Evolutionary conservation across 2,329 filamentous ascomycete species (phyloP), one percentile per base, ranked within the genome.

Genomic region (Tolypocladium ovalisporum): DNA sequence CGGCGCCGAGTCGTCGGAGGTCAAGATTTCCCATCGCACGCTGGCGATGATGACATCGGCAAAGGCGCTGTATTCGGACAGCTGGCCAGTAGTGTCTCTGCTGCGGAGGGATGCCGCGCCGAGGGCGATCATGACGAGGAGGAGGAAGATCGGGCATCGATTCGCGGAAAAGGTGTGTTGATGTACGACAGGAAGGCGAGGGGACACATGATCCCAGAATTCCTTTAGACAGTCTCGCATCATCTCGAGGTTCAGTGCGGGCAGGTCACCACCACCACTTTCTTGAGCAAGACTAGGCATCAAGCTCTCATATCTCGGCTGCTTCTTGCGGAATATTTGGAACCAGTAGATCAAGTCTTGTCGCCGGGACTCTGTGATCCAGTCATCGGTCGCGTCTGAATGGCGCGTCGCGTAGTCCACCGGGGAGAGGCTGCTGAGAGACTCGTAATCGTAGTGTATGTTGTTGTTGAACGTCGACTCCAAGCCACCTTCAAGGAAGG

Each of bases 121-220:
- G 39, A 96, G 84, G 5, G 89, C 87, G 67, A 96, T 86, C 75
- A 96, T 90, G 19, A 88, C 85, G 56, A 96, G 77, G 34, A 96
- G 74, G 3, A 96, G 79, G 39, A 91, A 77, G 60, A 90, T 84
- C 0, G 88, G 86, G 53, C 89, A 92, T n/a, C 84, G 83, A 63
- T 90, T 87, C 8, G 88, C 82, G 4, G 85, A 87, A 69, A 96
- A 97, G 0, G 90, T 96, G 1, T 90, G 89, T 65, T 90, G 88
- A 68, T 96, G 91, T 42, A 96, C 78, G 58, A 97, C 92, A 12
- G 92, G 92, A 56, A 96, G 75, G 61, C 95, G 89, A 9, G 89
- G 86, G 60, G 93, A 90, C 57, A 95, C 89, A 65, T 89, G 84
- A 55, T 87, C 83, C 91, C 91, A 97, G 71, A 90, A 97, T 51